Conservation (phyloP, 768 basidiomycete species). For the Pleurotus tuoliensis region DNA sequence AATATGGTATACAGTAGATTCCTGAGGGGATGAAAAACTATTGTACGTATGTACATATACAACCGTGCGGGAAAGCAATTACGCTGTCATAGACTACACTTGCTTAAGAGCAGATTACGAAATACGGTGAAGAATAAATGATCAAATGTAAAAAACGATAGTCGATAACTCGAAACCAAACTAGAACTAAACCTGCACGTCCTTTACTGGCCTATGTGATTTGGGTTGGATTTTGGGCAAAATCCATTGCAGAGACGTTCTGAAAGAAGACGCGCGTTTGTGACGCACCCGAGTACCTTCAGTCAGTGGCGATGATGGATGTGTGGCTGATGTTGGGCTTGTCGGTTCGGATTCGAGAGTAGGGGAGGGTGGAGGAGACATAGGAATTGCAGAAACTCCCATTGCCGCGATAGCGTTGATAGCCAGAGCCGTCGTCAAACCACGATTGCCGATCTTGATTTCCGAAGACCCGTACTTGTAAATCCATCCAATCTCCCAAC, state of each 20-base stretch:
- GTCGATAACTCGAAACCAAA: no score
- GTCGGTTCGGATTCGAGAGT: constrained; percentile 1
- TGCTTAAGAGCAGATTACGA: constrained; percentile 1
- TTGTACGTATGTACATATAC: no score
- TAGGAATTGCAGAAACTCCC: constrained; percentile 6
- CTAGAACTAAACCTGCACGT: constrained; percentile 4
- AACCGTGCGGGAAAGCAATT: neutral
- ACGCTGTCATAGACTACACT: constrained; percentile 3
- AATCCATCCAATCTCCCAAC: constrained; percentile 53
- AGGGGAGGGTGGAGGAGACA: constrained; percentile 4
- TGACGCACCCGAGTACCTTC: constrained; percentile 13
- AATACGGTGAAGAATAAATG: constrained; percentile 9
- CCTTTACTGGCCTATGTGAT: constrained; percentile 14
- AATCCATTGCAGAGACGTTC: constrained; percentile 25
- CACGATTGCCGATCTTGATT: constrained; percentile 49
- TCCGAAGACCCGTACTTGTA: constrained; percentile 51
- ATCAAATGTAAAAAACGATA: constrained; percentile 2
- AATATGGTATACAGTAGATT: constrained; percentile 82
- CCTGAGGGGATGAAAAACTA: constrained; percentile 34
- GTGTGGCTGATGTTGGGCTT: constrained; percentile 6
- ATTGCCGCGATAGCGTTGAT: constrained; percentile 42
- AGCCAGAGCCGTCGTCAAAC: constrained; percentile 51
- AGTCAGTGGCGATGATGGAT: neutral
- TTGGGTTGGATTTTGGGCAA: constrained; percentile 14
- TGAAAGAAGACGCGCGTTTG: constrained; percentile 22